These are phyloP conservation scores for Irpex sp. DNA, from an alignment of 1,284 basidiomycete genomes.

Conservation along the genomic window DNA sequence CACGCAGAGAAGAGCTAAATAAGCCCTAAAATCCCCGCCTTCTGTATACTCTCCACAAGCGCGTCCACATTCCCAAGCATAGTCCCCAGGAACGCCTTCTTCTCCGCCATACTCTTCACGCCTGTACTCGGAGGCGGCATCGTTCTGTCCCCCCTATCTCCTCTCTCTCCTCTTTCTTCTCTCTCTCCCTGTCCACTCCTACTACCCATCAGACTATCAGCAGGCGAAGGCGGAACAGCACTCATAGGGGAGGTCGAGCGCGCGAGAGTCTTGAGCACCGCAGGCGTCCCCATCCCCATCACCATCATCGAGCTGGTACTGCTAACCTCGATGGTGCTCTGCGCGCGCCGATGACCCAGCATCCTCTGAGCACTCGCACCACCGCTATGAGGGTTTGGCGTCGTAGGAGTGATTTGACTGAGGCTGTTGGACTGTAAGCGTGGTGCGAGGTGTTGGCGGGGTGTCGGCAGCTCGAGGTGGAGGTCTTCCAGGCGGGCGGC, in stretches of 20 bases:
- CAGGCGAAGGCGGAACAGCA: not conserved
- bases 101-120: slow-evolving; percentile 70
- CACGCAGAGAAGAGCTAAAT: slow-evolving; percentile 5
- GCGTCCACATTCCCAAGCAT: slow-evolving; percentile 87
- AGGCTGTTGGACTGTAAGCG: not conserved
- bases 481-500: slow-evolving; percentile 1
- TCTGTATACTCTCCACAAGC: slow-evolving; percentile 77
- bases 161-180: too few species aligned
- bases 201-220: not conserved
- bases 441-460: not conserved
- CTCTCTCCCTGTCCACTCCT: not conserved
- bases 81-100: slow-evolving; percentile 72
- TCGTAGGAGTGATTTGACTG: slow-evolving; percentile 10
- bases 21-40: slow-evolving; percentile 78
- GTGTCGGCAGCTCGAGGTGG: not conserved
- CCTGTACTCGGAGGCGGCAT: too few species aligned
- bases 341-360: slow-evolving; percentile 23
- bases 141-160: too few species aligned
- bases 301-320: not conserved
- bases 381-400: slow-evolving; percentile 2
- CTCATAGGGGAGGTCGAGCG: not conserved
- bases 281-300: slow-evolving; percentile 8
- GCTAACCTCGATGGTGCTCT: slow-evolving; percentile 22
- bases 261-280: not conserved
- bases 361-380: not conserved